phyloP scores from a whole-genome alignment of 2,329 filamentous ascomycete genomes.

The Monilinia vaccinii-corymbosi region DNA sequence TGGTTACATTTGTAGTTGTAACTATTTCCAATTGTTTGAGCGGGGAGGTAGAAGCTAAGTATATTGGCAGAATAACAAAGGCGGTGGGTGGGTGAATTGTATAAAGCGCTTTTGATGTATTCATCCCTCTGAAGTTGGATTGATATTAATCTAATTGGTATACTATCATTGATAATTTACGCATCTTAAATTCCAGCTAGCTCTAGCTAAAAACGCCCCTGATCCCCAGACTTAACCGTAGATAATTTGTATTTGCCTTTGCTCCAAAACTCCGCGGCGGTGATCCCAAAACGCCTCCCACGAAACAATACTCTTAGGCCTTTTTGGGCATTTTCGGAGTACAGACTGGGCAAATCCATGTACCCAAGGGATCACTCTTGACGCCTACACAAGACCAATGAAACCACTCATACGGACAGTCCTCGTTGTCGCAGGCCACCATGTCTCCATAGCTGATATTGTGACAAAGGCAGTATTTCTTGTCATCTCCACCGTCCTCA shows the following conservation, averaged over 20 bases:
- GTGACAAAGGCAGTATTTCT: constrained; percentile 72
- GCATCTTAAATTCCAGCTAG: neutral
- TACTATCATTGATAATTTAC: neutral
- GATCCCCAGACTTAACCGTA: neutral
- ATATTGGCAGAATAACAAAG: neutral
- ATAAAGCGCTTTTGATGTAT: no score
- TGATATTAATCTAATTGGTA: neutral
- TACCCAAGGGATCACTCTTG: constrained; percentile 58
- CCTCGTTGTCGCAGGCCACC: constrained; percentile 80
- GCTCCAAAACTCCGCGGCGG: neutral
- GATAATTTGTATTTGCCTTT: neutral
- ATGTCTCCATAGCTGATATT: constrained; percentile 80
- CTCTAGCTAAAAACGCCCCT: neutral
- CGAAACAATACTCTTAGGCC: neutral
- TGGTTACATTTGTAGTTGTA: neutral
- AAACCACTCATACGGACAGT: constrained; percentile 79
- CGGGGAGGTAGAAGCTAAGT: no score
- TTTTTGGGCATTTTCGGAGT: constrained; percentile 33
- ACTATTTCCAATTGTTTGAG: no score
- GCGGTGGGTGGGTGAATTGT: no score
- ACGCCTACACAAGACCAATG: constrained; percentile 69
- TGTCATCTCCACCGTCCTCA: constrained; percentile 66
- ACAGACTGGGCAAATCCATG: constrained; percentile 59
- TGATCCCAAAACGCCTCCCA: neutral
- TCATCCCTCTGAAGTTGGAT: neutral